phyloP scores from a whole-genome alignment of 345 rosid genomes.

The Salix koriyanagi region DNA sequence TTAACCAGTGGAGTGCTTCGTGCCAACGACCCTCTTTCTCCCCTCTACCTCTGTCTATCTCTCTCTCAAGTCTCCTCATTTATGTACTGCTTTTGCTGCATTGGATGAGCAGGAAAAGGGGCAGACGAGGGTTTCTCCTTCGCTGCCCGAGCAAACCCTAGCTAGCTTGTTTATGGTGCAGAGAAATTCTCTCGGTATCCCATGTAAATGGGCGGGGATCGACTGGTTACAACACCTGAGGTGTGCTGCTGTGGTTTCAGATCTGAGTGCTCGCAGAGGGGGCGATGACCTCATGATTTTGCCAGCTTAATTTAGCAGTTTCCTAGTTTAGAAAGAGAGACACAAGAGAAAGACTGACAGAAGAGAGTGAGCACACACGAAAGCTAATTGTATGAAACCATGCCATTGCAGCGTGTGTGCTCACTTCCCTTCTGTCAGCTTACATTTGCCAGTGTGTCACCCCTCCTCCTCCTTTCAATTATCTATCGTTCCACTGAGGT shows the following conservation, averaged over 20 bases:
- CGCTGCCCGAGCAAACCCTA: background rate
- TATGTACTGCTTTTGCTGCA: background rate
- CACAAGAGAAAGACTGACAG: slow-evolving; percentile 46
- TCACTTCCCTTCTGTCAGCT: slow-evolving; percentile 57
- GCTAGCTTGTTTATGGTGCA: background rate
- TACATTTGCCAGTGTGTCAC: slow-evolving; percentile 7
- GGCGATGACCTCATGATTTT: background rate
- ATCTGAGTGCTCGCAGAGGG: background rate
- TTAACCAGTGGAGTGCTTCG: background rate
- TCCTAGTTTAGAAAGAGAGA: background rate
- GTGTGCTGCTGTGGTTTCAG: background rate
- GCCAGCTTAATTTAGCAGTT: background rate
- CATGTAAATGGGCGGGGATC: too few relatives aligned
- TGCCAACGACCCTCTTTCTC: too few relatives aligned
- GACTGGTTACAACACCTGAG: background rate
- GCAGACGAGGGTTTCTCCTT: background rate
- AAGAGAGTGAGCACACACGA: slow-evolving; percentile 75
- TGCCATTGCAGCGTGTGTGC: slow-evolving; percentile 52
- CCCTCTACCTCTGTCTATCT: too few relatives aligned
- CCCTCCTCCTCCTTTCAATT: too few relatives aligned
- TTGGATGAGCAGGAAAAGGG: background rate
- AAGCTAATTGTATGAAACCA: slow-evolving; percentile 43
- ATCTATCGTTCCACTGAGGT: background rate
- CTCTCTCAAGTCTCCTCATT: background rate
- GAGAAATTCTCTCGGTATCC: background rate